These are phyloP conservation scores for Termitomyces eurrhizus DNA, from an alignment of 768 basidiomycete species.

Conservation along the genomic window DNA sequence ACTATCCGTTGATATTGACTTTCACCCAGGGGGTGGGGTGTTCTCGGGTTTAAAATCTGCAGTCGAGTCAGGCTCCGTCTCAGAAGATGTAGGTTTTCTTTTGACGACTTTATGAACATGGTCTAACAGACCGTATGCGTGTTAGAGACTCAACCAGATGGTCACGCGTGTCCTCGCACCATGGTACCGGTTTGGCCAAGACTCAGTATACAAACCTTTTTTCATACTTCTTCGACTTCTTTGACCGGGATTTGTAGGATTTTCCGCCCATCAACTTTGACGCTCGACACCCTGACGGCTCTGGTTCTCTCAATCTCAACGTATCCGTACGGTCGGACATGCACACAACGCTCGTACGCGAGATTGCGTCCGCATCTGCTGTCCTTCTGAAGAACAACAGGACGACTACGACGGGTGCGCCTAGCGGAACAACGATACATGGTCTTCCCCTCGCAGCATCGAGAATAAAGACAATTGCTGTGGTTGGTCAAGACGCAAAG, in stretches of 20 bases:
- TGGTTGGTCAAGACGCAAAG: slow-evolving; percentile 57
- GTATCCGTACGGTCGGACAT: slow-evolving; percentile 39
- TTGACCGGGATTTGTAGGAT: slow-evolving; percentile 22
- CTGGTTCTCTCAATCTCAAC: slow-evolving; percentile 38
- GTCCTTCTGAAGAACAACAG: slow-evolving; percentile 67
- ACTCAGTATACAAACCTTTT: slow-evolving; percentile 25
- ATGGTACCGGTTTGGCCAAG: slow-evolving; percentile 47
- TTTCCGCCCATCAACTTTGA: slow-evolving; percentile 46
- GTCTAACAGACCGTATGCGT: neutral
- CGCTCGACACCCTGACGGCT: slow-evolving; percentile 40
- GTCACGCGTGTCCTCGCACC: slow-evolving; percentile 39
- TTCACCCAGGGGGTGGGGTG: slow-evolving; percentile 30
- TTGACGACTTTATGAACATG: neutral
- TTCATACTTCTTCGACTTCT: neutral
- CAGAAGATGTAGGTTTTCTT: slow-evolving; percentile 21
- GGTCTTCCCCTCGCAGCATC: slow-evolving; percentile 44
- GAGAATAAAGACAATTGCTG: slow-evolving; percentile 51
- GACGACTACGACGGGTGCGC: slow-evolving; percentile 29
- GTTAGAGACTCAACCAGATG: slow-evolving; percentile 43
- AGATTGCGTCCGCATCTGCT: slow-evolving; percentile 63
- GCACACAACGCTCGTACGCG: slow-evolving; percentile 49
- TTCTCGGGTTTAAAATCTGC: slow-evolving; percentile 24
- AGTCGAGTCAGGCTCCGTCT: slow-evolving; percentile 31
- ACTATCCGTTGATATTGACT: neutral
- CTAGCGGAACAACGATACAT: slow-evolving; percentile 28